Percentiles rank a stretch among this genome's conserved stretches.
Evolutionary conservation across 805 yeast species (phyloP).

Genomic region (Yamadazyma sp.): DNA sequence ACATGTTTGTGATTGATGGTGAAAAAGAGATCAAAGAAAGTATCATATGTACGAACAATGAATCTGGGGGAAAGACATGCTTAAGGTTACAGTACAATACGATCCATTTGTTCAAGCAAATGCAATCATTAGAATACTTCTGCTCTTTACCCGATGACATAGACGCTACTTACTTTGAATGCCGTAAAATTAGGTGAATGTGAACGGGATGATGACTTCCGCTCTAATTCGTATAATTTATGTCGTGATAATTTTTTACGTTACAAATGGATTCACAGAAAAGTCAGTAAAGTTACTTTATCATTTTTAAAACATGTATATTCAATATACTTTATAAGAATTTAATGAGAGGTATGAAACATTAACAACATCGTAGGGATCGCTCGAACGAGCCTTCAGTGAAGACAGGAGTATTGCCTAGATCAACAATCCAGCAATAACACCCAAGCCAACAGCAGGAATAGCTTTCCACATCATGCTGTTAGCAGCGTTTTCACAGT

Average conservation of each 20-base stretch:
- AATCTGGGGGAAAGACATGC: slow-evolving; percentile 48
- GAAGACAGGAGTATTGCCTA: slow-evolving; percentile 1
- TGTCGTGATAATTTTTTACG: too few species aligned
- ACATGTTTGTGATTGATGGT: slow-evolving; percentile 42
- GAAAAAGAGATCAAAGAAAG: slow-evolving; percentile 38
- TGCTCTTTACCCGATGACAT: slow-evolving; percentile 51
- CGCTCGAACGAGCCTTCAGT: too few species aligned
- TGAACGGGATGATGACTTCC: too few species aligned
- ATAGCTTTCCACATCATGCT: slow-evolving; percentile 2
- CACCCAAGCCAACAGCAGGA: slow-evolving; percentile 6
- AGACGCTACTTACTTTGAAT: slow-evolving; percentile 51
- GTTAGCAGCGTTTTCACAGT: slow-evolving; percentile 16
- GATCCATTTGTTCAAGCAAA: slow-evolving; percentile 44
- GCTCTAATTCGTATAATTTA: too few species aligned
- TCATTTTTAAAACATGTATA: slow-evolving; percentile 7
- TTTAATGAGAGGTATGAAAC: slow-evolving; percentile 16
- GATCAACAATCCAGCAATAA: slow-evolving; percentile 10
- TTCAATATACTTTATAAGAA: slow-evolving; percentile 3
- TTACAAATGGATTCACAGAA: slow-evolving; percentile 6
- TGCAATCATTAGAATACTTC: slow-evolving; percentile 51
- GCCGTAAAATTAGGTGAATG: slow-evolving; percentile 42
- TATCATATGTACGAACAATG: slow-evolving; percentile 47
- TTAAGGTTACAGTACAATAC: slow-evolving; percentile 40
- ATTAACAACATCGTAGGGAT: slow-evolving; percentile 4
- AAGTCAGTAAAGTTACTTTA: too few species aligned